Percentiles rank a stretch among this genome's conserved stretches.
Conservation (phyloP, 225 moss, liverwort and hornwort genomes). For the Physcomitrellopsis africana region DNA sequence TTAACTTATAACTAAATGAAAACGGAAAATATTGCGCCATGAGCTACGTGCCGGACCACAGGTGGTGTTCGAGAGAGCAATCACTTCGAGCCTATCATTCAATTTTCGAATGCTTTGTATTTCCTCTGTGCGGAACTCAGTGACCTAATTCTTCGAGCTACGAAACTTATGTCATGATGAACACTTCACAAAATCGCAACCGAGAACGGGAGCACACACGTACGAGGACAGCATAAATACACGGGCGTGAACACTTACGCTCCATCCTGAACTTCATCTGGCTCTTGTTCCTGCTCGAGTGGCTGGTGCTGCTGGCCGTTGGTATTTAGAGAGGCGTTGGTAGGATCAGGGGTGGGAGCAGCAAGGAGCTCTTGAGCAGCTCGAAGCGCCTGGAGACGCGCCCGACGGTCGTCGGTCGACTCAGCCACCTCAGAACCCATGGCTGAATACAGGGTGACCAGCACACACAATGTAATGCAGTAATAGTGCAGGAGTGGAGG, state of each 20-base stretch:
- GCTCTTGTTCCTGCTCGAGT: conserved; percentile 14
- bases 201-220: not conserved
- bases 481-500: too few relatives aligned
- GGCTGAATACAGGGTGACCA: not conserved
- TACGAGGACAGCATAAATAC: not conserved
- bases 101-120: not conserved
- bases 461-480: not conserved
- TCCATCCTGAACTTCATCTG: not conserved
- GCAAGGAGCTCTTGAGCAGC: conserved; percentile 70
- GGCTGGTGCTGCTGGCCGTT: conserved; percentile 28
- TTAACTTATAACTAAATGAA: not conserved
- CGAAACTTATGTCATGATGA: not conserved
- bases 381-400: conserved; percentile 77
- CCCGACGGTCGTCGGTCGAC: conserved; percentile 67
- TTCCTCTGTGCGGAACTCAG: not conserved
- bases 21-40: not conserved
- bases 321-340: conserved; percentile 11
- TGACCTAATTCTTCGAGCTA: not conserved
- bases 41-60: not conserved
- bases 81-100: not conserved
- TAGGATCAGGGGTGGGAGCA: conserved; percentile 27
- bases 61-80: conserved; percentile 3
- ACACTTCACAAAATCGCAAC: conserved; percentile 12
- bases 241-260: conserved; percentile 19
- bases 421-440: conserved; percentile 54